phyloP scores from a whole-genome alignment of 2,329 filamentous ascomycete species.

The Pseudogymnoascus sp. region DNA sequence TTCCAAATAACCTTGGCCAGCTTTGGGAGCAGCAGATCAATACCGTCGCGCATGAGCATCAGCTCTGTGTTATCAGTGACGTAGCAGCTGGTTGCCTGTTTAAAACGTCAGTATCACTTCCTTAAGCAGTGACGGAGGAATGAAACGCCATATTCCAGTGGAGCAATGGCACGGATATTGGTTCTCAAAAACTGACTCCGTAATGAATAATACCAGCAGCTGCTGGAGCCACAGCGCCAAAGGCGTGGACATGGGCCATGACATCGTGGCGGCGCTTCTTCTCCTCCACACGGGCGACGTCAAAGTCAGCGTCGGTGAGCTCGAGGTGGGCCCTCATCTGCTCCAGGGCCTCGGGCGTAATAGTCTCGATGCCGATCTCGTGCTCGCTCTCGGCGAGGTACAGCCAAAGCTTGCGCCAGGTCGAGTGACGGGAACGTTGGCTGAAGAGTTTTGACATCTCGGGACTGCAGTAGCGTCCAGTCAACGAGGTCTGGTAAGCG shows the following conservation, averaged over 20 bases:
- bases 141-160: slow-evolving; percentile 16
- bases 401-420: slow-evolving; percentile 80
- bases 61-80: slow-evolving; percentile 71
- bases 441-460: slow-evolving; percentile 79
- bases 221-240: slow-evolving; percentile 62
- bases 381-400: slow-evolving; percentile 74
- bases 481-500: slow-evolving; percentile 59
- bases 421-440: slow-evolving; percentile 63
- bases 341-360: slow-evolving; percentile 65
- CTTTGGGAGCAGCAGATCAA: slow-evolving; percentile 70
- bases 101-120: slow-evolving; percentile 12
- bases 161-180: slow-evolving; percentile 35
- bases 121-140: slow-evolving; percentile 14
- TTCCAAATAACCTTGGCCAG: slow-evolving; percentile 72
- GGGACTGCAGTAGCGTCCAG: slow-evolving; percentile 61
- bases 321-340: slow-evolving; percentile 66
- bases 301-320: slow-evolving; percentile 73
- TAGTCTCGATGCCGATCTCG: slow-evolving; percentile 63
- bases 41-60: slow-evolving; percentile 65
- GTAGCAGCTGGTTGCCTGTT: slow-evolving; percentile 38
- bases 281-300: slow-evolving; percentile 67
- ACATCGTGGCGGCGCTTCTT: slow-evolving; percentile 60
- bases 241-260: slow-evolving; percentile 62
- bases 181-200: slow-evolving; percentile 31
- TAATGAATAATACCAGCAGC: slow-evolving; percentile 79